These are phyloP conservation scores for Kandelia obovata DNA, from an alignment of 345 rosid genomes.

Conservation along the genomic window DNA sequence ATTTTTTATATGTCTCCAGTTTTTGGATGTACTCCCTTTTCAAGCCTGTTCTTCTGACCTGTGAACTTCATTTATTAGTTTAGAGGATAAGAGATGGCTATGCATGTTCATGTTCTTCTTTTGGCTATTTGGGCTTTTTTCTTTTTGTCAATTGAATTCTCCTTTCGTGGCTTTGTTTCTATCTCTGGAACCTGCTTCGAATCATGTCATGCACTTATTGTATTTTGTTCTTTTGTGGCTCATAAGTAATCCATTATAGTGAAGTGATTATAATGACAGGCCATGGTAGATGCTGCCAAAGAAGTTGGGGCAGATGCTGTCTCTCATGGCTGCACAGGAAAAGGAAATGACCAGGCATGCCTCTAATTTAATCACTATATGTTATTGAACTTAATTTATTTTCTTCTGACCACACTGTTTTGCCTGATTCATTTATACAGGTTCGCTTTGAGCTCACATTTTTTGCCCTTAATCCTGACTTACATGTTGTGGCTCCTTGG, in stretches of 20 bases:
- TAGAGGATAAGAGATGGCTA: background rate
- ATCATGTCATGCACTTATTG: no score
- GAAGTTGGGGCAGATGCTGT: constrained; percentile 99
- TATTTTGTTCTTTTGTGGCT: no score
- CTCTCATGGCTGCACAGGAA: constrained; percentile 96
- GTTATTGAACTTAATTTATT: constrained; percentile 1
- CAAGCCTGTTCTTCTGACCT: background rate
- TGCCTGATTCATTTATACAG: constrained; percentile 30
- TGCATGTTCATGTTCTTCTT: background rate
- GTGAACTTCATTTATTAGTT: background rate
- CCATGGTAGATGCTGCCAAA: constrained; percentile 96
- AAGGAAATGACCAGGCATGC: constrained; percentile 97
- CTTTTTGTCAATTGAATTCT: background rate
- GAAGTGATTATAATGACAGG: constrained; percentile 37
- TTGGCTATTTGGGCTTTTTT: background rate
- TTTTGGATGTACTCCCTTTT: background rate
- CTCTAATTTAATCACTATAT: constrained; percentile 2
- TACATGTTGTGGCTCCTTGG: constrained; percentile 96
- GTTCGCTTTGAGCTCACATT: constrained; percentile 96
- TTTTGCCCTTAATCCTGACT: constrained; percentile 86
- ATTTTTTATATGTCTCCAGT: no score
- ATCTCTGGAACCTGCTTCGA: background rate
- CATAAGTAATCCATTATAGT: no score
- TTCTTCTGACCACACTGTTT: constrained; percentile 10
- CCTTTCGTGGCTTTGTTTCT: background rate